Conservation (phyloP, 1,139 yeast species). For the Pneumocystis canis region DNA sequence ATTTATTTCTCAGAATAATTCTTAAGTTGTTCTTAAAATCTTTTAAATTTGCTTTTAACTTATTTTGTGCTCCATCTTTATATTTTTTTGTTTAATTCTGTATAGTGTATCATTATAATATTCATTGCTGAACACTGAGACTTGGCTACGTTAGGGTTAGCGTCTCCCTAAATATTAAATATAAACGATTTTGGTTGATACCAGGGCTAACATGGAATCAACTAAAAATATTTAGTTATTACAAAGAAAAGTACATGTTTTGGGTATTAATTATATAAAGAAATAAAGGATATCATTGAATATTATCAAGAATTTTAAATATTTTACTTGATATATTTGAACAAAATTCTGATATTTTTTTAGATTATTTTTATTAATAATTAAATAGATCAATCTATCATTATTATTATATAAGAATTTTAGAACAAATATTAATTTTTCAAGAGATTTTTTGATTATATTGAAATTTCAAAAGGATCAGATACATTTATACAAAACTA, state of each 20-base stretch:
- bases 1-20: too few relatives aligned
- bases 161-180: not conserved
- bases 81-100: too few relatives aligned
- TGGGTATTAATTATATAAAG: not conserved
- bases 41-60: too few relatives aligned
- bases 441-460: conserved; percentile 35
- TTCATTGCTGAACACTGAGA: too few relatives aligned
- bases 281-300: not conserved
- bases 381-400: conserved; percentile 65
- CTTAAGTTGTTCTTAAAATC: too few relatives aligned
- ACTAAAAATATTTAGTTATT: too few relatives aligned
- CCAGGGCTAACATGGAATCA: too few relatives aligned
- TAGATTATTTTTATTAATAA: not conserved
- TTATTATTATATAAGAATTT: conserved; percentile 58
- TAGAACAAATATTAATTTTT: conserved; percentile 34
- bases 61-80: too few relatives aligned
- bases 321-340: not conserved
- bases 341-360: not conserved
- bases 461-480: conserved; percentile 34
- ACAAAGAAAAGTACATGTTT: too few relatives aligned
- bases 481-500: conserved; percentile 44
- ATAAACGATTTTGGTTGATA: too few relatives aligned
- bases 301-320: not conserved
- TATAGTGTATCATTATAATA: too few relatives aligned
- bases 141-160: not conserved